A percentile compares a stretch with the other conserved stretches of the same genome.
Evolutionary conservation across 1,284 basidiomycete genomes (phyloP).

Genomic region (Gymnopus androsaceus): DNA sequence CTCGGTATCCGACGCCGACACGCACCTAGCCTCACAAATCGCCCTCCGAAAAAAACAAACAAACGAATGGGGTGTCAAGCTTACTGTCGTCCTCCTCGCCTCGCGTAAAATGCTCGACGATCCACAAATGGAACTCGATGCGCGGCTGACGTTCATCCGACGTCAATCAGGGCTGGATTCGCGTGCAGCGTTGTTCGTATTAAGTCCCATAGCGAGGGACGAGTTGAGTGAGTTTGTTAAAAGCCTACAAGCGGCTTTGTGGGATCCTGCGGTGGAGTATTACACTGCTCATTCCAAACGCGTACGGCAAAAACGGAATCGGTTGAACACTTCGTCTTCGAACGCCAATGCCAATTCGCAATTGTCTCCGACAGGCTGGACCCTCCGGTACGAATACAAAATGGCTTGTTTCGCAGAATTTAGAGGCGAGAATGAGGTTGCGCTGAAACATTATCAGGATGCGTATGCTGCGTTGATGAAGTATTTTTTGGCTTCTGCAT

Average conservation of each 20-base stretch:
- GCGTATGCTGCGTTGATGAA: slow-evolving; percentile 79
- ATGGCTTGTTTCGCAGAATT: slow-evolving; percentile 96
- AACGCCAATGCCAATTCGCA: slow-evolving; percentile 49
- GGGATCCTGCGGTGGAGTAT: slow-evolving; percentile 88
- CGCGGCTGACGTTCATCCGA: slow-evolving; percentile 82
- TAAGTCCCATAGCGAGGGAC: slow-evolving; percentile 82
- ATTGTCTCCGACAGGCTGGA: slow-evolving; percentile 84
- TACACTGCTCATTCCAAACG: slow-evolving; percentile 92
- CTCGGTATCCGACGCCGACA: no score
- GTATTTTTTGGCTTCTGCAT: slow-evolving; percentile 60
- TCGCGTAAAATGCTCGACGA: slow-evolving; percentile 85
- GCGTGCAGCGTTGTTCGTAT: slow-evolving; percentile 89
- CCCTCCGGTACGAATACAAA: slow-evolving; percentile 96
- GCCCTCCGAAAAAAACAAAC: slow-evolving; percentile 76
- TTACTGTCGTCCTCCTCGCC: slow-evolving; percentile 94
- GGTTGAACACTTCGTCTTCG: slow-evolving; percentile 55
- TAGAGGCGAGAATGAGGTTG: slow-evolving; percentile 85
- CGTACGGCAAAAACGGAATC: slow-evolving; percentile 85
- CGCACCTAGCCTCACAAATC: slow-evolving; percentile 78
- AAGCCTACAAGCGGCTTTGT: slow-evolving; percentile 85
- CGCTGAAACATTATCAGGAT: slow-evolving; percentile 92
- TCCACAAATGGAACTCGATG: slow-evolving; percentile 65
- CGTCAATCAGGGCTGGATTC: slow-evolving; percentile 88
- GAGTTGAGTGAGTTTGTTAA: slow-evolving; percentile 86
- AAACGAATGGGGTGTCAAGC: slow-evolving; percentile 86